Percentiles rank a stretch among this genome's conserved stretches.
Evolutionary conservation across 2,329 filamentous ascomycete species (phyloP).

Genomic region (Coleophoma cylindrospora): DNA sequence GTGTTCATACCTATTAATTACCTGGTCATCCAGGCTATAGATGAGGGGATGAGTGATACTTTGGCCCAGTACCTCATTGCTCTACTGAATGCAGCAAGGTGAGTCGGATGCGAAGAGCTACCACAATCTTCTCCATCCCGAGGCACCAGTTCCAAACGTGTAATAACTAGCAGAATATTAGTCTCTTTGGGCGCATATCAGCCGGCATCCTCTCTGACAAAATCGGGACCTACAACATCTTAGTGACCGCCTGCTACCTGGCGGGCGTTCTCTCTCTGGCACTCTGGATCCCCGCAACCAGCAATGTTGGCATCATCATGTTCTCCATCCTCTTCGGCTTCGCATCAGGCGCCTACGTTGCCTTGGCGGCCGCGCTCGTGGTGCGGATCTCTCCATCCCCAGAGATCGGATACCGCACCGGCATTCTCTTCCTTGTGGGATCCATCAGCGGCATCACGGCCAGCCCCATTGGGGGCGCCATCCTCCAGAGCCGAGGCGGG

Average conservation of each 20-base stretch:
- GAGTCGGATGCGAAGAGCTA: no score
- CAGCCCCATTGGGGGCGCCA: background rate
- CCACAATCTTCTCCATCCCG: no score
- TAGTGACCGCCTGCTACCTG: conserved; percentile 9
- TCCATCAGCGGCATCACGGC: background rate
- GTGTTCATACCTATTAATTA: no score
- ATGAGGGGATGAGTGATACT: no score
- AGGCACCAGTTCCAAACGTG: no score
- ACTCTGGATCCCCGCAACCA: conserved; percentile 16
- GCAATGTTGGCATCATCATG: conserved; percentile 18
- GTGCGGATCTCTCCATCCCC: conserved; percentile 47
- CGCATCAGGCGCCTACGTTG: conserved; percentile 21
- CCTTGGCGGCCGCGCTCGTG: background rate
- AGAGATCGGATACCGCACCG: conserved; percentile 24
- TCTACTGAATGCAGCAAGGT: no score
- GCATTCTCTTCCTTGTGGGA: background rate
- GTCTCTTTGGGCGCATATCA: conserved; percentile 20
- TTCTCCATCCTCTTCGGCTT: conserved; percentile 22
- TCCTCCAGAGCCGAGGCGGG: background rate
- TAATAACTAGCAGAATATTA: no score
- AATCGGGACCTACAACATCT: conserved; percentile 20
- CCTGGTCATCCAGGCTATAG: no score
- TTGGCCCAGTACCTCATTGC: no score
- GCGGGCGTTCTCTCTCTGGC: conserved; percentile 16
- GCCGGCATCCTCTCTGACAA: conserved; percentile 21